phyloP scores from a whole-genome alignment of 768 basidiomycete species.

The Hemileccinum impolitum region DNA sequence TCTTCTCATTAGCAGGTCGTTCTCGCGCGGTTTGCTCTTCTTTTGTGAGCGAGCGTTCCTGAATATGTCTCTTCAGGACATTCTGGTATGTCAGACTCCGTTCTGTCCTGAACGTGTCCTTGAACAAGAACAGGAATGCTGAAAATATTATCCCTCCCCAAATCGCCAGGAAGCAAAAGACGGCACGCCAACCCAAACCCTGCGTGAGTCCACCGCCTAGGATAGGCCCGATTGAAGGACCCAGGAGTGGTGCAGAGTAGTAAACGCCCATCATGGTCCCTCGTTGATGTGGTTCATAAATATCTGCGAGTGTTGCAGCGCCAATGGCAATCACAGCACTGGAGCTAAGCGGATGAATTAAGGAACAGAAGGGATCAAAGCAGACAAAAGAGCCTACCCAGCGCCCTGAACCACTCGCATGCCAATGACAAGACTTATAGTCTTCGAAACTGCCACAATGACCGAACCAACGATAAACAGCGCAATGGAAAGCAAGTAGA shows the following conservation, averaged over 20 bases:
- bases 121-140: conserved; percentile 67
- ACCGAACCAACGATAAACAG: conserved; percentile 55
- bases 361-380: background rate
- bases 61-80: conserved; percentile 46
- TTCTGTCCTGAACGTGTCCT: conserved; percentile 81
- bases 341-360: conserved; percentile 36
- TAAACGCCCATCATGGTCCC: conserved; percentile 81
- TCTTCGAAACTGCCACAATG: conserved; percentile 55
- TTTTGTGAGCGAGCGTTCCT: conserved; percentile 14
- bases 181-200: conserved; percentile 72
- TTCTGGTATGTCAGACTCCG: conserved; percentile 79
- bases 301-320: conserved; percentile 69
- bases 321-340: conserved; percentile 73
- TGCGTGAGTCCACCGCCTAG: conserved; percentile 69
- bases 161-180: conserved; percentile 81
- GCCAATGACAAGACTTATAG: conserved; percentile 56
- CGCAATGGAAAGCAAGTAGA: conserved; percentile 52
- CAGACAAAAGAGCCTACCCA: conserved; percentile 41
- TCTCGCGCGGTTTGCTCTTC: conserved; percentile 15
- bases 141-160: conserved; percentile 53
- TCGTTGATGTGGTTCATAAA: conserved; percentile 70
- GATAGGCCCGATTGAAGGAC: conserved; percentile 65
- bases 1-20: conserved; percentile 9
- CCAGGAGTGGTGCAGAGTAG: conserved; percentile 77
- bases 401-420: conserved; percentile 65